A percentile compares a stretch with the other conserved stretches of the same genome.
Evolutionary conservation across 805 yeast genomes (phyloP).

Genomic region (Scheffersomyces amazonensis): DNA sequence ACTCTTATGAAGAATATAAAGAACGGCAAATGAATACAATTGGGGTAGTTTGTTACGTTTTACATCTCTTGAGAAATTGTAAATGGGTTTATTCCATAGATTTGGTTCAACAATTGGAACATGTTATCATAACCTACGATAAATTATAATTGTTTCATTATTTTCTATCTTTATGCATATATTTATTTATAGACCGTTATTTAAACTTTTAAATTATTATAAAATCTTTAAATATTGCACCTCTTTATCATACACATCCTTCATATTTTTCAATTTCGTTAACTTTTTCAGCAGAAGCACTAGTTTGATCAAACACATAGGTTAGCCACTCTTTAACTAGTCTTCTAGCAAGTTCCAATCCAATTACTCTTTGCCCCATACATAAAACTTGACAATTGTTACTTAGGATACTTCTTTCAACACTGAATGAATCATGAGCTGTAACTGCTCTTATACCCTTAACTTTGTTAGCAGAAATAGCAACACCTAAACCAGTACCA

Average conservation of each 20-base stretch:
- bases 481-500: slow-evolving; percentile 51
- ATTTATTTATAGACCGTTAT: not conserved
- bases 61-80: slow-evolving; percentile 9
- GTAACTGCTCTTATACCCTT: slow-evolving; percentile 47
- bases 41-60: slow-evolving; percentile 6
- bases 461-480: slow-evolving; percentile 46
- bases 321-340: slow-evolving; percentile 44
- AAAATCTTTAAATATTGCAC: not conserved
- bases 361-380: slow-evolving; percentile 48
- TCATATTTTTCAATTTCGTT: slow-evolving; percentile 27
- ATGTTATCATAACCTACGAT: slow-evolving; percentile 5
- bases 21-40: slow-evolving; percentile 6
- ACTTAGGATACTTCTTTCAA: slow-evolving; percentile 42
- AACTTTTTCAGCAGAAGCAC: slow-evolving; percentile 43
- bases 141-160: not conserved
- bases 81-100: slow-evolving; percentile 7
- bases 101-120: slow-evolving; percentile 5
- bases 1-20: slow-evolving; percentile 2
- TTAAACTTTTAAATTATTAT: too few relatives aligned
- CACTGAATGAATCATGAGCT: slow-evolving; percentile 47
- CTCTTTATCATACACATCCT: not conserved
- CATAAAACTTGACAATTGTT: slow-evolving; percentile 45
- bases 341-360: slow-evolving; percentile 41
- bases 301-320: slow-evolving; percentile 35
- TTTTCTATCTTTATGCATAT: not conserved